Percentiles rank a stretch among this genome's conserved stretches.
phyloP scores from a whole-genome alignment of 306 rosid genomes.

The Psophocarpus tetragonolobus region DNA sequence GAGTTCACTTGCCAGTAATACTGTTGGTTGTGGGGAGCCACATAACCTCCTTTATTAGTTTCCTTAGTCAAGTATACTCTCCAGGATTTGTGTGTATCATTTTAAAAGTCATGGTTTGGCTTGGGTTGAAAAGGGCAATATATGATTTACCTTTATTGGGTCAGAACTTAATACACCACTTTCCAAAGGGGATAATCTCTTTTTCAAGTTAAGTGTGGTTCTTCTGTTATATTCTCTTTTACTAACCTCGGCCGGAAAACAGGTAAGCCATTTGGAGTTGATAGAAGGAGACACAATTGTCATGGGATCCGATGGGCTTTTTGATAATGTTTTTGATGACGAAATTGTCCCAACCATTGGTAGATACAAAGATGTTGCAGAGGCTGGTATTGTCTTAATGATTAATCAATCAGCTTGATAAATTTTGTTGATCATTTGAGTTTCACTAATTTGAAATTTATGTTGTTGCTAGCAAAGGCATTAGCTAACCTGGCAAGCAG shows the following conservation, averaged over 20 bases:
- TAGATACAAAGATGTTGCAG: constrained; percentile 56
- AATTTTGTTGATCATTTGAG: neutral
- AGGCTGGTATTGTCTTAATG: constrained; percentile 65
- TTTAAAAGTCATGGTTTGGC: neutral
- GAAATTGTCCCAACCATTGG: constrained; percentile 58
- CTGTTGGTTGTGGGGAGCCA: neutral
- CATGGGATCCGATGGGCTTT: constrained; percentile 87
- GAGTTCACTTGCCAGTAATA: neutral
- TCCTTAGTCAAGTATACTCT: neutral
- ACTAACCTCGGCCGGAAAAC: constrained; percentile 28
- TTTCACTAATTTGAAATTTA: constrained; percentile 36
- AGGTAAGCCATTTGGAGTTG: constrained; percentile 72
- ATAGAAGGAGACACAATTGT: constrained; percentile 73
- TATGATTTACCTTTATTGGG: neutral
- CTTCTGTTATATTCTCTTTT: constrained; percentile 35
- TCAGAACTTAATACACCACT: constrained; percentile 1
- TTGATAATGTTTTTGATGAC: constrained; percentile 75
- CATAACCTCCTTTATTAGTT: neutral
- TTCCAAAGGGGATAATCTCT: constrained; percentile 12
- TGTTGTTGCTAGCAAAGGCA: constrained; percentile 81
- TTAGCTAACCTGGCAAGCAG: constrained; percentile 81
- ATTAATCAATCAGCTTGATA: constrained; percentile 11
- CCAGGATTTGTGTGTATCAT: neutral
- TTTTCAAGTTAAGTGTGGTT: constrained; percentile 4
- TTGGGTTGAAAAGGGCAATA: constrained; percentile 11